Percentiles rank a stretch among this genome's conserved stretches.
Conservation (phyloP, 2,329 filamentous ascomycete species). For the Colletotrichum sp. region DNA sequence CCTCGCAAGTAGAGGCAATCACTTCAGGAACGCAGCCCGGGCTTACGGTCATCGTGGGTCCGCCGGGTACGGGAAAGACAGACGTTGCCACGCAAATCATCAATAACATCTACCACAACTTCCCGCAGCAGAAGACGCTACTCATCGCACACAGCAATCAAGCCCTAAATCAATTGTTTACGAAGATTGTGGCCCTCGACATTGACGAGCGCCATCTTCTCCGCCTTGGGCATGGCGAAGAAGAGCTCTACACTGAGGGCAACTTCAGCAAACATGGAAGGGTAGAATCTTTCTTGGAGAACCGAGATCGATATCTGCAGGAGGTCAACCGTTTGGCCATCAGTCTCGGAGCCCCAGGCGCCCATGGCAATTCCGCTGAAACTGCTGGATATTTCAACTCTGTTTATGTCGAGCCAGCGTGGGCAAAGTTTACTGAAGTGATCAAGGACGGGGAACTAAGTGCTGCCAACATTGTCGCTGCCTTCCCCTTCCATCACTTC, state of each 20-base stretch:
- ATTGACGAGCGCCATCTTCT: slow-evolving; percentile 95
- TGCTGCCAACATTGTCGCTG: slow-evolving; percentile 66
- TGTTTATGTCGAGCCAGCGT: slow-evolving; percentile 87
- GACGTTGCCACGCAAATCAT: slow-evolving; percentile 99
- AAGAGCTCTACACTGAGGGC: slow-evolving; percentile 84
- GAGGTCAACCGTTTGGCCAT: slow-evolving; percentile 87
- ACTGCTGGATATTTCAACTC: slow-evolving; percentile 96
- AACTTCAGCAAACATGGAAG: slow-evolving; percentile 94
- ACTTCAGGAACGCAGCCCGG: slow-evolving; percentile 93
- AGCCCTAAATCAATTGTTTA: slow-evolving; percentile 94
- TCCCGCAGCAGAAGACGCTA: slow-evolving; percentile 88
- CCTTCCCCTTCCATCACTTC: slow-evolving; percentile 88
- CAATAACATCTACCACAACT: slow-evolving; percentile 98
- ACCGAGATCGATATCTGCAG: slow-evolving; percentile 75
- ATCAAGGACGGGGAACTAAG: slow-evolving; percentile 61
- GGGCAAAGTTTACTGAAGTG: slow-evolving; percentile 77
- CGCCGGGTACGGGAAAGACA: slow-evolving; percentile 97
- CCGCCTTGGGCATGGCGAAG: slow-evolving; percentile 91
- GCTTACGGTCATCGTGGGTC: slow-evolving; percentile 90
- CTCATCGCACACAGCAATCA: slow-evolving; percentile 98
- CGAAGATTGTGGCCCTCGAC: slow-evolving; percentile 95
- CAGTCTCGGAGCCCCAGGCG: slow-evolving; percentile 85
- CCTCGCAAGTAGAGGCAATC: slow-evolving; percentile 90
- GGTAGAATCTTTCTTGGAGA: slow-evolving; percentile 94
- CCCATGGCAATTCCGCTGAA: slow-evolving; percentile 95